phyloP scores from a whole-genome alignment of 306 rosid genomes.

The Carpinus viminea region DNA sequence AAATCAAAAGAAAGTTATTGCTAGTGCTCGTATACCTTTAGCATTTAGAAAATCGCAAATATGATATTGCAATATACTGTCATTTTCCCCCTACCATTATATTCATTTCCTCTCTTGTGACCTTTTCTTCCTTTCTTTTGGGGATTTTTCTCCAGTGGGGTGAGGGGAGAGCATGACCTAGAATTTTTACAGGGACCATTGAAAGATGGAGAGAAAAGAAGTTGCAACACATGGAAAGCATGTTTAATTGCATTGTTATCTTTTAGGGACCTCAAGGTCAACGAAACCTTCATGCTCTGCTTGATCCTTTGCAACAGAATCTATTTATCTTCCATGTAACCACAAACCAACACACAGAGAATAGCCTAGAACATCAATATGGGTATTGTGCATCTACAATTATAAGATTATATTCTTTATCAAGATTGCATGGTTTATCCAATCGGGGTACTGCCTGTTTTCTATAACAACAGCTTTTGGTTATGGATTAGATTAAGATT shows the following conservation, averaged over 20 bases:
- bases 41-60: conserved; percentile 25
- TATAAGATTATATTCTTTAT: neutral
- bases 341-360: no score
- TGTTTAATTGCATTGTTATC: neutral
- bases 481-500: no score
- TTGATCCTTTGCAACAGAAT: conserved; percentile 4
- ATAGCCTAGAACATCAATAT: no score
- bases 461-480: no score
- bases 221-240: conserved; percentile 6
- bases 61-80: conserved; percentile 1
- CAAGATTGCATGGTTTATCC: neutral
- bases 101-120: neutral
- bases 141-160: neutral
- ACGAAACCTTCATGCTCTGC: neutral
- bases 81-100: neutral
- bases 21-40: neutral
- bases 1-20: no score
- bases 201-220: neutral
- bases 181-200: neutral
- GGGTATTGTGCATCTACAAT: neutral
- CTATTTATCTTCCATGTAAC: neutral
- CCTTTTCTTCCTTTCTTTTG: neutral
- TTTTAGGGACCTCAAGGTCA: neutral
- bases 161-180: neutral
- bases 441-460: no score